Conservation (phyloP, 352 stramenopile genomes). For the Pythium coloratum region DNA sequence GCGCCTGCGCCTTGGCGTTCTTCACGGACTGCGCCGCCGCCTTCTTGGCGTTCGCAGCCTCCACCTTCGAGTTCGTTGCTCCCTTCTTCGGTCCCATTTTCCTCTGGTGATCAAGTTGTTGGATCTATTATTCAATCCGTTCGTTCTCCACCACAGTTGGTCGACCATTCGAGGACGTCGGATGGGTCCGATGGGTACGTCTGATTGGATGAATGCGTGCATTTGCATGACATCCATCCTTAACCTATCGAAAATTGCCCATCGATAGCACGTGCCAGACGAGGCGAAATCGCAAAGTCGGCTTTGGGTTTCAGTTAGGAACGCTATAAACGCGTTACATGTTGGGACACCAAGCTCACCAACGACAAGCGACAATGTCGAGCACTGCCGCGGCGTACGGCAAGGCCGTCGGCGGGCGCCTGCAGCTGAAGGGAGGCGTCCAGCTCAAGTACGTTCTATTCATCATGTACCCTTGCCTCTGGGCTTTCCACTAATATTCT, state of each 20-base stretch:
- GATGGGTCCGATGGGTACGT: slow-evolving; percentile 19
- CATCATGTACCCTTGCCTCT: slow-evolving; percentile 3
- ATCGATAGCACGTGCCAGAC: slow-evolving; percentile 14
- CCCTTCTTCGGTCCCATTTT: slow-evolving; percentile 53
- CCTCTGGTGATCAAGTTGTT: background rate
- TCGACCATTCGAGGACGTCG: background rate
- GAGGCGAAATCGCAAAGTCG: slow-evolving; percentile 2
- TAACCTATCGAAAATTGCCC: too few relatives aligned
- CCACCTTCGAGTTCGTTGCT: slow-evolving; percentile 66
- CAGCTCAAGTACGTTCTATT: slow-evolving; percentile 79
- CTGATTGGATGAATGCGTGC: slow-evolving; percentile 14
- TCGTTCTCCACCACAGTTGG: slow-evolving; percentile 3
- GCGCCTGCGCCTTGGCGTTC: slow-evolving; percentile 49
- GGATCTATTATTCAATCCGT: background rate
- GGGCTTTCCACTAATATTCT: background rate
- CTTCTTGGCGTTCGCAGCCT: slow-evolving; percentile 75
- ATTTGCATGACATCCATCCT: slow-evolving; percentile 23
- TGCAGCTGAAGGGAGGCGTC: slow-evolving; percentile 83
- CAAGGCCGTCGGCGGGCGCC: slow-evolving; percentile 76
- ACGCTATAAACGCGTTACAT: slow-evolving; percentile 14
- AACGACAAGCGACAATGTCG: background rate
- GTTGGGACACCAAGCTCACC: background rate
- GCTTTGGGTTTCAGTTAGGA: slow-evolving; percentile 18
- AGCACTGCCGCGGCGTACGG: slow-evolving; percentile 37
- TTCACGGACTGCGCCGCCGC: slow-evolving; percentile 53